Evolutionary conservation across 176 grass and related monocot species (phyloP), one percentile per base, ranked within the genome.

Genomic region (Stipa capillata): DNA sequence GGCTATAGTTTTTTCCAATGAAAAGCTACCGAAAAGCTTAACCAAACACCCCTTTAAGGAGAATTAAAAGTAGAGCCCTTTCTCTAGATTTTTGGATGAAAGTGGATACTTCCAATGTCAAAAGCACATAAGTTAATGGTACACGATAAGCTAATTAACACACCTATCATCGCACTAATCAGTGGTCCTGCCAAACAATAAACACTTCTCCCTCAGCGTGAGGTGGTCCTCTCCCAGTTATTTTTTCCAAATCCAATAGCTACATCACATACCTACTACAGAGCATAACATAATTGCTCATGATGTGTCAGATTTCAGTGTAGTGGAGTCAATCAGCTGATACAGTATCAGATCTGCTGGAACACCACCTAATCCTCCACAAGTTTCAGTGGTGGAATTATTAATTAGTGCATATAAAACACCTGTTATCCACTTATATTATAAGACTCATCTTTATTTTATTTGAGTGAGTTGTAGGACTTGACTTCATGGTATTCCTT

Each of bases 31-130:
- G n/a, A n/a, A n/a, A n/a, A n/a, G n/a, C n/a, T n/a, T n/a, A n/a
- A n/a, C n/a, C n/a, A n/a, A n/a, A n/a, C n/a, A n/a, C n/a, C n/a
- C n/a, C n/a, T n/a, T n/a, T 39, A 63, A 72, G 72, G 63, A 76
- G 72, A 82, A 60, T 33, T 3, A 35, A 82, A 83, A 88, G 47
- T 1, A 62, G 74, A 72, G n/a, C 7, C 53, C 74, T 83, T 88
- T 83, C 47, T 58, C 66, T 57, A 58, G 80, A 88, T 83, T 79
- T 88, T 65, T 73, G 33, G 80, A 88, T 73, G 48, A 47, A 78
- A 65, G 64, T 78, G 66, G 73, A 83, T 73, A 78, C 86, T 83
- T 83, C 56, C 80, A 83, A 79, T 72, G 65, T 39, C 37, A 78
- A 45, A 69, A 48, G 57, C 44, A 78, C 11, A 29, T 56, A 45